phyloP scores from a whole-genome alignment of 306 rosid genomes.

The Glycine latifolia region DNA sequence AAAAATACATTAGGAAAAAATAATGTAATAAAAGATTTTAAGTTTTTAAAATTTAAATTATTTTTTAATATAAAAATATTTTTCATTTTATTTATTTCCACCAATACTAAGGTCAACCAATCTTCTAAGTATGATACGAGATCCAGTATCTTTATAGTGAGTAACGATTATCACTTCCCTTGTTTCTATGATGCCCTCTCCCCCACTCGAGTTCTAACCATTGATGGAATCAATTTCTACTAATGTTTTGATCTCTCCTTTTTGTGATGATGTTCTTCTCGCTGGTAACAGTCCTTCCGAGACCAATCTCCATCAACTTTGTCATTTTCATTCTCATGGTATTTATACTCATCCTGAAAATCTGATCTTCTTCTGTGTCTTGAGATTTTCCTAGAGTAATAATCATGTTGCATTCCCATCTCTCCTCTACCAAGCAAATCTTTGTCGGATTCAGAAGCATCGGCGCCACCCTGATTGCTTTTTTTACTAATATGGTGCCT shows the following conservation, averaged over 20 bases:
- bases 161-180: too few relatives aligned
- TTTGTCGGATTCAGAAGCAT: conserved; percentile 44
- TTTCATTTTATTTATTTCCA: too few relatives aligned
- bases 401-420: conserved; percentile 27
- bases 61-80: too few relatives aligned
- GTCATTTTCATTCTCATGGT: conserved; percentile 43
- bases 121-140: too few relatives aligned
- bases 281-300: conserved; percentile 31
- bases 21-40: too few relatives aligned
- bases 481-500: conserved; percentile 38
- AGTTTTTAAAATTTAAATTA: too few relatives aligned
- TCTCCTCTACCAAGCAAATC: conserved; percentile 44
- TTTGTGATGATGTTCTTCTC: conserved; percentile 11
- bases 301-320: conserved; percentile 51
- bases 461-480: conserved; percentile 28
- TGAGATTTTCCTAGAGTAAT: conserved; percentile 44
- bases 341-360: conserved; percentile 31
- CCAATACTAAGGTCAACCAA: too few relatives aligned
- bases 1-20: too few relatives aligned
- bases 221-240: conserved; percentile 39
- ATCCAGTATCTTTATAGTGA: too few relatives aligned
- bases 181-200: too few relatives aligned
- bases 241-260: conserved; percentile 44
- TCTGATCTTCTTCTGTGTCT: conserved; percentile 28
- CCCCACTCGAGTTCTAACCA: background rate